A percentile compares a stretch with the other conserved stretches of the same genome.
Evolutionary conservation across 2,329 filamentous ascomycete species (phyloP).

Genomic region (Penicillium frequentans): DNA sequence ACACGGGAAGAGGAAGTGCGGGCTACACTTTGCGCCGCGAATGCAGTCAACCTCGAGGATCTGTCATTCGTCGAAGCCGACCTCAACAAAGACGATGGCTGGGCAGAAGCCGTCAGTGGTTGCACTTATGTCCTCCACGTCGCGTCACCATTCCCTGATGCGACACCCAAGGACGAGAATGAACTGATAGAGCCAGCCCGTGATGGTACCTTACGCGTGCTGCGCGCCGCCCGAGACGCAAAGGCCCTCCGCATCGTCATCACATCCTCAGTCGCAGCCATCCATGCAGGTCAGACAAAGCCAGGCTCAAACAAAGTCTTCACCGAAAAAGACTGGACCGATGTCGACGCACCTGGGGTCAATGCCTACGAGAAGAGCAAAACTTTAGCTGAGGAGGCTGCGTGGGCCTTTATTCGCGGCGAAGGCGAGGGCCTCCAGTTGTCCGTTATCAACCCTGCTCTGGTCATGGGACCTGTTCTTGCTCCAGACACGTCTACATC

Average conservation of each 20-base stretch:
- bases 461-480: conserved; percentile 5
- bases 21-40: not conserved
- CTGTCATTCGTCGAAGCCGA: conserved; percentile 9
- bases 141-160: conserved; percentile 7
- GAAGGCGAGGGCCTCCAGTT: conserved; percentile 1
- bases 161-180: conserved; percentile 3
- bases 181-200: conserved; percentile 9
- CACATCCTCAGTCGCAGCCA: conserved; percentile 8
- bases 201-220: conserved; percentile 7
- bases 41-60: not conserved
- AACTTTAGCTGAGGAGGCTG: conserved; percentile 6
- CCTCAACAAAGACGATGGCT: conserved; percentile 7
- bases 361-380: conserved; percentile 9
- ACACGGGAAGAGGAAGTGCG: not conserved
- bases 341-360: not conserved
- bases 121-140: conserved; percentile 9
- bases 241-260: conserved; percentile 7
- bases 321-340: conserved; percentile 5
- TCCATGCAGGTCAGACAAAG: not conserved
- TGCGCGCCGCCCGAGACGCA: conserved; percentile 7
- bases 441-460: conserved; percentile 4
- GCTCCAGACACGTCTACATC: conserved; percentile 2
- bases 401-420: conserved; percentile 1
- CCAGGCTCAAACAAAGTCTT: not conserved
- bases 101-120: conserved; percentile 3